These are phyloP conservation scores for Rubia yunnanensis DNA, from an alignment of 257 asterid genomes.

Conservation along the genomic window DNA sequence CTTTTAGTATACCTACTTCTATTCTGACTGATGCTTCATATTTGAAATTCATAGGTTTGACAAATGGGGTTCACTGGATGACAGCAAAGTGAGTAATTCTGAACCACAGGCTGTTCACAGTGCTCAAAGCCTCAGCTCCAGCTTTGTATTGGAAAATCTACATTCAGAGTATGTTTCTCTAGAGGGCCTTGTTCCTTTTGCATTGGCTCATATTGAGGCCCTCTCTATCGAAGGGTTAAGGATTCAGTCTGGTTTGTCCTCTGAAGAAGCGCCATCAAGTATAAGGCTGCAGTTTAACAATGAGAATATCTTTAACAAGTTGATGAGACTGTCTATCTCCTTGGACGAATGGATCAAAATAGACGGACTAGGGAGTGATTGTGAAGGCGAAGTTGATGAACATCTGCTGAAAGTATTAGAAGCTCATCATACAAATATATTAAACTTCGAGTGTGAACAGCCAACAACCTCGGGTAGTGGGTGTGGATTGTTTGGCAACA, in stretches of 20 bases:
- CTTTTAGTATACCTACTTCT: slow-evolving; percentile 7
- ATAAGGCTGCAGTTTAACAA: slow-evolving; percentile 23
- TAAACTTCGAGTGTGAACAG: slow-evolving; percentile 13
- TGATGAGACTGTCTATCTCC: slow-evolving; percentile 36
- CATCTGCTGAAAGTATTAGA: slow-evolving; percentile 23
- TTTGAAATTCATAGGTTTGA: slow-evolving; percentile 5
- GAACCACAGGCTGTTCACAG: slow-evolving; percentile 8
- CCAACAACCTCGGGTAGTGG: slow-evolving; percentile 6
- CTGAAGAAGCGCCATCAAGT: slow-evolving; percentile 52
- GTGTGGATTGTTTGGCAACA: slow-evolving; percentile 22
- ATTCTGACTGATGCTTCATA: slow-evolving; percentile 11
- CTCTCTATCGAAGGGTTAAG: slow-evolving; percentile 65
- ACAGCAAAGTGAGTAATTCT: no score
- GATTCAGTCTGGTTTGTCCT: slow-evolving; percentile 62
- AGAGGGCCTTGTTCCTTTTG: slow-evolving; percentile 55
- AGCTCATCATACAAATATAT: slow-evolving; percentile 25
- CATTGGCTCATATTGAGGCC: slow-evolving; percentile 44
- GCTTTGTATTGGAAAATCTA: slow-evolving; percentile 23
- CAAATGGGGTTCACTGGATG: slow-evolving; percentile 28
- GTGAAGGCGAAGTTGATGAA: slow-evolving; percentile 22
- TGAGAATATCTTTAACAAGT: slow-evolving; percentile 21
- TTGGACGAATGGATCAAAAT: slow-evolving; percentile 54
- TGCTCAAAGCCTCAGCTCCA: slow-evolving; percentile 16
- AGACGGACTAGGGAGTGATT: slow-evolving; percentile 31
- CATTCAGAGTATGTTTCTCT: slow-evolving; percentile 37